Evolutionary conservation across 768 basidiomycete genomes (phyloP).

Genomic region (Macrolepiota fuliginosa): DNA sequence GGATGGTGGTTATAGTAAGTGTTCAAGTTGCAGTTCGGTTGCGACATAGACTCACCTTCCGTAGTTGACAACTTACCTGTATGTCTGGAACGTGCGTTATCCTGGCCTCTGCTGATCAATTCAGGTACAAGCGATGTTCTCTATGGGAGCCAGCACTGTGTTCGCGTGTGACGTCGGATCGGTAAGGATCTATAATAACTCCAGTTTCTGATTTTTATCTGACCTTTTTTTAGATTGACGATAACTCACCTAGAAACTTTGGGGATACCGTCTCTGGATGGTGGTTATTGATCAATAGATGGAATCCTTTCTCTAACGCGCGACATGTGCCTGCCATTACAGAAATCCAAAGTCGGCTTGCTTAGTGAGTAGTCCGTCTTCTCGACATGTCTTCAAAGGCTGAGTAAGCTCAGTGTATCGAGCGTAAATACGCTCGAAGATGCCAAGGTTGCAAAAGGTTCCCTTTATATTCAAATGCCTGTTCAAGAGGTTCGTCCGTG

Average conservation of each 20-base stretch:
- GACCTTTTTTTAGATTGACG: constrained; percentile 62
- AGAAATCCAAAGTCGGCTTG: constrained; percentile 90
- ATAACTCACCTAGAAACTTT: constrained; percentile 92
- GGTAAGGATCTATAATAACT: constrained; percentile 39
- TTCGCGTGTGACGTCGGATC: constrained; percentile 94
- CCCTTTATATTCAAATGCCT: constrained; percentile 92
- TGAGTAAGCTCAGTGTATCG: constrained; percentile 65
- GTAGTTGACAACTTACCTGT: constrained; percentile 89
- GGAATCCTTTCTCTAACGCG: constrained; percentile 85
- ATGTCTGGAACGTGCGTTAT: constrained; percentile 19
- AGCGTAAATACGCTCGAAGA: constrained; percentile 94
- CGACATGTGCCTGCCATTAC: constrained; percentile 83
- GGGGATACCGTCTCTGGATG: constrained; percentile 95
- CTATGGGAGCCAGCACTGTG: constrained; percentile 85
- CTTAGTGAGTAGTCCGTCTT: constrained; percentile 69
- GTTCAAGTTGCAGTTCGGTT: not conserved
- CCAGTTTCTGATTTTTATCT: not conserved
- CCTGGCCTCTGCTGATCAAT: constrained; percentile 1
- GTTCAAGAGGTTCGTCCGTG: constrained; percentile 72
- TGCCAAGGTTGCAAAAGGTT: constrained; percentile 86
- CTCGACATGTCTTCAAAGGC: not conserved
- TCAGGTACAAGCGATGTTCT: constrained; percentile 88
- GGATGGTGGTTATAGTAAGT: constrained; percentile 84
- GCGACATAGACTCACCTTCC: constrained; percentile 5
- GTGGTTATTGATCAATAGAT: constrained; percentile 92